Base-by-base conservation (phyloP, 495 filamentous ascomycete genomes). In the Aspergillus egyptiacus region DNA sequence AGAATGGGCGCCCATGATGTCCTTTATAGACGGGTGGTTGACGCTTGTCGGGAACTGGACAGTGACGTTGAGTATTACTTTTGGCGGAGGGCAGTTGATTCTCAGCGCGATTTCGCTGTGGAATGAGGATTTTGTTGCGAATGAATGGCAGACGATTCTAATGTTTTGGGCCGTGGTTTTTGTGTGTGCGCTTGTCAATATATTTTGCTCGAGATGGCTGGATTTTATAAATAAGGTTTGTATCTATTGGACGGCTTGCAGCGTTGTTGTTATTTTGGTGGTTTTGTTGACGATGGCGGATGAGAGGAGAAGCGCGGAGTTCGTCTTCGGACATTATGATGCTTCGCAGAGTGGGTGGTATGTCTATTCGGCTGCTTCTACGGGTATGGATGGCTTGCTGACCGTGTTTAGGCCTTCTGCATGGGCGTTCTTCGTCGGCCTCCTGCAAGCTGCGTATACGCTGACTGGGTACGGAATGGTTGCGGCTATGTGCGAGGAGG, bases 11-110 rank as follows among this genome's bases (percentile, higher is more conserved):
- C 79, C 79, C 5, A 60, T 83, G 36, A 73, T 87, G 50, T 81
- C 76, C 11, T 89, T 82, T 68, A 79, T 82, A 14, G 84, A 83
- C 10, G 85, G 85, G 19, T 89, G 85, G 85, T 73, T 89, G 55
- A 87, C 83, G 34, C 76, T 85, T 4, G 79, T 81, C 2, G 85
- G 83, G 0, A 88, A 85, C 75, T 85, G 86, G 56, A 74, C 73
- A 3, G 67, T 76, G 11, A 74, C 72, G 6, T 66, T 75, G 3
- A 74, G 67, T 28, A 73, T 72, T 31, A 73, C 70, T 36, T 72
- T 78, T 42, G 59, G 64, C 0, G 80, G 80, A 6, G 80, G 67
- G 0, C 79, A 84, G 55, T 54, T 86, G 23, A 79, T 85, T 31
- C 68, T 85, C 15, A 75, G 70, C 36, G 78, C 81, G 0, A 82